Evolutionary conservation across 495 filamentous ascomycete genomes (phyloP).

Genomic region (Podospora didyma): DNA sequence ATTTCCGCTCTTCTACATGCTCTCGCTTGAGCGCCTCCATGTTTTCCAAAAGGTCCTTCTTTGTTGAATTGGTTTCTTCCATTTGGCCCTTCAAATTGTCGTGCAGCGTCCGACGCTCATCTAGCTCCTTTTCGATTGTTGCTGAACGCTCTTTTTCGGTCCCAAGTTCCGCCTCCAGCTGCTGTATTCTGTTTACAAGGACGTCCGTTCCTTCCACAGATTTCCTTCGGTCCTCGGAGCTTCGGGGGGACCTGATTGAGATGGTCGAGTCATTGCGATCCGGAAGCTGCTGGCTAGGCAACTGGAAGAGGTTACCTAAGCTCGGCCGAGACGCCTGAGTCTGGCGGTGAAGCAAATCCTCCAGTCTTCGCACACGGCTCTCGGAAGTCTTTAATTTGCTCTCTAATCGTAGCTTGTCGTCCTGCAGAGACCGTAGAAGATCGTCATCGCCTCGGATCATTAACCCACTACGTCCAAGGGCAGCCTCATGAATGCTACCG

Average conservation of each 20-base stretch:
- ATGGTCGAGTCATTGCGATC: constrained; percentile 39
- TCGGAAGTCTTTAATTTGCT: constrained; percentile 82
- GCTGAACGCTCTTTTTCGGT: constrained; percentile 49
- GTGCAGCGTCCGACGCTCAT: constrained; percentile 52
- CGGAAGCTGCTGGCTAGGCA: constrained; percentile 30
- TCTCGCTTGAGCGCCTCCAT: constrained; percentile 87
- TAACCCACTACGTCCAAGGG: constrained; percentile 72
- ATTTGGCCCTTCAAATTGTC: constrained; percentile 65
- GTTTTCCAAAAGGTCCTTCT: constrained; percentile 90
- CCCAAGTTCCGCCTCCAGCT: constrained; percentile 74
- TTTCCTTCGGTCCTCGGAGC: constrained; percentile 32
- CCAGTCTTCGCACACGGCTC: constrained; percentile 84
- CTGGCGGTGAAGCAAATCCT: constrained; percentile 89
- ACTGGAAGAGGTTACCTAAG: constrained; percentile 61
- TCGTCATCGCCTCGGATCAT: constrained; percentile 80
- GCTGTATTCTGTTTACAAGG: constrained; percentile 58
- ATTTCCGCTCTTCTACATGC: constrained; percentile 78
- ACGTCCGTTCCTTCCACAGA: constrained; percentile 35
- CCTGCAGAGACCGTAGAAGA: constrained; percentile 59
- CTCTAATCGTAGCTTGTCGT: constrained; percentile 76
- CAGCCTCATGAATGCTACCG: constrained; percentile 86
- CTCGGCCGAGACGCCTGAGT: constrained; percentile 66
- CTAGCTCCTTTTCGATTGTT: constrained; percentile 58
- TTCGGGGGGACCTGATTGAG: constrained; percentile 35
- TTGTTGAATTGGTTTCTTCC: constrained; percentile 83